Conservation (phyloP, 352 stramenopile species). For the Pythium insidiosum region DNA sequence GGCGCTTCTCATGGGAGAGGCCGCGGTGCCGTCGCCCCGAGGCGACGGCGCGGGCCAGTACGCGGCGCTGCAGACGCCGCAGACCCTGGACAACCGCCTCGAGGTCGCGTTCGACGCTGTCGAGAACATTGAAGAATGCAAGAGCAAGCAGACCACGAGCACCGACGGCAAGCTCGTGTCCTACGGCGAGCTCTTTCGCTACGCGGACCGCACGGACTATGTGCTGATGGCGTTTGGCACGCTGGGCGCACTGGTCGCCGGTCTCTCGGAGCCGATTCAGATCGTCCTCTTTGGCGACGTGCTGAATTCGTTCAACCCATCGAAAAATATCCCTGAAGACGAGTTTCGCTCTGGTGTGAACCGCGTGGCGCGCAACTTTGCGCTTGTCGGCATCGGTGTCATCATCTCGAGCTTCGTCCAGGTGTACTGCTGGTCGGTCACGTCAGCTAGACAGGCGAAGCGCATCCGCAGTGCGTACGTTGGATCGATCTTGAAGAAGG, state of each 20-base stretch:
- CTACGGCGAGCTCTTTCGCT: slow-evolving; percentile 20
- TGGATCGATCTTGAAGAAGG: too few species aligned
- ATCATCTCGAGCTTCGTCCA: too few species aligned
- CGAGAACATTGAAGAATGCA: not conserved
- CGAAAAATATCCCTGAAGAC: too few species aligned
- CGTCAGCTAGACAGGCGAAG: too few species aligned
- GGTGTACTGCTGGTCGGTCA: too few species aligned
- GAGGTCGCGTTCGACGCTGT: slow-evolving; percentile 2
- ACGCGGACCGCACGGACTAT: slow-evolving; percentile 18
- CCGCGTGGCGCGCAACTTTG: too few species aligned
- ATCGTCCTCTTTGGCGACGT: slow-evolving; percentile 25
- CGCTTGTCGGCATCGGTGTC: too few species aligned
- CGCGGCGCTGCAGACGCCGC: slow-evolving; percentile 8
- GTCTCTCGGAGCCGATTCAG: slow-evolving; percentile 21
- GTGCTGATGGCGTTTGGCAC: slow-evolving; percentile 22
- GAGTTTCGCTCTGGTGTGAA: too few species aligned
- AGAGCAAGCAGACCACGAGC: slow-evolving; percentile 1
- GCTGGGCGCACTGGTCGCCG: slow-evolving; percentile 10
- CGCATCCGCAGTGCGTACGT: too few species aligned
- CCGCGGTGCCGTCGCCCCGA: too few species aligned
- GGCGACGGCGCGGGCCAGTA: not conserved
- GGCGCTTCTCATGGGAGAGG: too few species aligned
- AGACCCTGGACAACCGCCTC: not conserved
- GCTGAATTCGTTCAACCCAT: slow-evolving; percentile 23
- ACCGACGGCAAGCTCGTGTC: slow-evolving; percentile 10